These are phyloP conservation scores for Canariomyces notabilis DNA, from an alignment of 2,329 filamentous ascomycete genomes.

Conservation along the genomic window DNA sequence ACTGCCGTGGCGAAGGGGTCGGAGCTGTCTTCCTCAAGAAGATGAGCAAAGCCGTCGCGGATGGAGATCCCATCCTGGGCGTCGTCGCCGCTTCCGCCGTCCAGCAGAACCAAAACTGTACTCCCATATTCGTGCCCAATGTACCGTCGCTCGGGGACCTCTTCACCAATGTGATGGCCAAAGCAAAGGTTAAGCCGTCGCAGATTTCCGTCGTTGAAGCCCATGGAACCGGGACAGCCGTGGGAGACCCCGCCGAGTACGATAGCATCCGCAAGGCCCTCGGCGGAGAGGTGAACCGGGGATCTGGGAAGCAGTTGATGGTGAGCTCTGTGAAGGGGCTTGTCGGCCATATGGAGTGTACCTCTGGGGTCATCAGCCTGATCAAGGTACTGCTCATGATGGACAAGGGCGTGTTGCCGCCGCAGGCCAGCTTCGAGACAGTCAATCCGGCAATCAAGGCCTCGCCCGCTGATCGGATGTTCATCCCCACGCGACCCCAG, in stretches of 20 bases:
- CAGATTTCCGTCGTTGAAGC: conserved; percentile 35
- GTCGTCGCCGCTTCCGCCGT: conserved; percentile 31
- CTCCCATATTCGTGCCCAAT: conserved; percentile 26
- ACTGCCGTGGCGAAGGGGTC: conserved; percentile 49
- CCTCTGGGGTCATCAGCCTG: conserved; percentile 28
- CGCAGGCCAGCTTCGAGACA: conserved; percentile 31
- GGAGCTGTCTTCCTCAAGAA: conserved; percentile 47
- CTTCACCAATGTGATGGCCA: conserved; percentile 21
- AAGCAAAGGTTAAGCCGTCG: not conserved
- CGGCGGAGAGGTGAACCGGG: conserved; percentile 18
- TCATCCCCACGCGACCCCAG: conserved; percentile 12
- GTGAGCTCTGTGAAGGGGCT: conserved; percentile 32
- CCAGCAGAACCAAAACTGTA: conserved; percentile 28
- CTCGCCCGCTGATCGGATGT: conserved; percentile 18
- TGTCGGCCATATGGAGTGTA: conserved; percentile 33
- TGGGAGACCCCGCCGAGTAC: conserved; percentile 31
- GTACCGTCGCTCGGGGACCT: conserved; percentile 25
- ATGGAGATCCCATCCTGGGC: conserved; percentile 36
- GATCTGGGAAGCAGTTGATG: conserved; percentile 7
- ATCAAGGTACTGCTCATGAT: conserved; percentile 33
- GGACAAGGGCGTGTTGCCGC: conserved; percentile 25
- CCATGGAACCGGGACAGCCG: conserved; percentile 34
- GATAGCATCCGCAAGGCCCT: conserved; percentile 1
- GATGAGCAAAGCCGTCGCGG: conserved; percentile 40
- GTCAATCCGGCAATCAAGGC: conserved; percentile 27